These are phyloP conservation scores for Akanthomyces lecanii DNA, from an alignment of 2,329 filamentous ascomycete species.

Conservation along the genomic window DNA sequence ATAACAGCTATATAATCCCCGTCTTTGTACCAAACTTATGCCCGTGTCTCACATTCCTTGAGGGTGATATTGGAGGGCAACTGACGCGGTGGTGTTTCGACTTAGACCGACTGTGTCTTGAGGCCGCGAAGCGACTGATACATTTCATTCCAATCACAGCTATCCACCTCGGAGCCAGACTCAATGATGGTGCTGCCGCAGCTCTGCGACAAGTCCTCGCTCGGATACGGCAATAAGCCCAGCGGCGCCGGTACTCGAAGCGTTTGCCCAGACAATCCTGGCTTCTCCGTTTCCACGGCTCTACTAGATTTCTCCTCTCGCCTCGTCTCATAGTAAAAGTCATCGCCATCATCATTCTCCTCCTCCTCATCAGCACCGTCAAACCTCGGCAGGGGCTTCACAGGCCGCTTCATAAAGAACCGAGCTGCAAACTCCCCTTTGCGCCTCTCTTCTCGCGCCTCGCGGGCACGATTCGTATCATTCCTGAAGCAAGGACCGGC, in stretches of 20 bases:
- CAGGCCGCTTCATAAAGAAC: background rate
- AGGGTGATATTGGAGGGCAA: no score
- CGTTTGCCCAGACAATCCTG: background rate
- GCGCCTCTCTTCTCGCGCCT: background rate
- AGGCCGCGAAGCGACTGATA: background rate
- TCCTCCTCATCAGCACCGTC: background rate
- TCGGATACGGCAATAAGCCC: background rate
- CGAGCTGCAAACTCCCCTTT: constrained; percentile 1
- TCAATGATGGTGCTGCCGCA: background rate
- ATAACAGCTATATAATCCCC: no score
- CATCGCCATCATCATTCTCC: background rate
- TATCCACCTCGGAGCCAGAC: constrained; percentile 1
- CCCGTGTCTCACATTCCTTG: no score
- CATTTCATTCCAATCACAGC: background rate
- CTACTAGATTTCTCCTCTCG: background rate
- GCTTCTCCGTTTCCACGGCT: background rate
- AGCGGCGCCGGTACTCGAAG: background rate
- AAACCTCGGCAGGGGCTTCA: background rate
- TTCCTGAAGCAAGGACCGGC: no score
- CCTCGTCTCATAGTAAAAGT: background rate
- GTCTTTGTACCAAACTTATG: no score
- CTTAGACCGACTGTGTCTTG: background rate
- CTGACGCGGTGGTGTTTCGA: no score
- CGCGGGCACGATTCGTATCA: background rate
- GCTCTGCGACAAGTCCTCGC: background rate